Percentiles rank a stretch among this genome's conserved stretches.
These are phyloP conservation scores for Choiromyces venosus DNA, from an alignment of 495 filamentous ascomycete species.

Conservation along the genomic window DNA sequence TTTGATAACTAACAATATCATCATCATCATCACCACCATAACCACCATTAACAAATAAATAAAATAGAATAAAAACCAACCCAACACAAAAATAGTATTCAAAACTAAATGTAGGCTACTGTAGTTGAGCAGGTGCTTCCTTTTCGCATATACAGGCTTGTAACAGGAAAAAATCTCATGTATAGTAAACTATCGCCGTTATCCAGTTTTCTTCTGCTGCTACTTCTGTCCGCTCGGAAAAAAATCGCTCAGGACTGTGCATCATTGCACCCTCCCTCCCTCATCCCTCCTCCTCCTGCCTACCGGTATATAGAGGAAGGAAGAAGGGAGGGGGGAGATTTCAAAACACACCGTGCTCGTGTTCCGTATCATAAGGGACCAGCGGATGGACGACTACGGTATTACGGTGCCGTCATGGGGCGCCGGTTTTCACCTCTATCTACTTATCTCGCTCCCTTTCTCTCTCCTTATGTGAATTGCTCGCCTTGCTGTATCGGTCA, in stretches of 20 bases:
- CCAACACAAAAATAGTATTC: background rate
- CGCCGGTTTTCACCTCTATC: background rate
- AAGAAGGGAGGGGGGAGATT: background rate
- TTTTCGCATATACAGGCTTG: background rate
- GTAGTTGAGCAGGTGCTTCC: background rate
- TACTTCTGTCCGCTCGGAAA: background rate
- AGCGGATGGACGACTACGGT: background rate
- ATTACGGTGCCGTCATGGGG: background rate
- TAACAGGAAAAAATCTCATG: background rate
- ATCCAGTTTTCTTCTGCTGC: background rate
- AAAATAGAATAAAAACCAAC: too few relatives aligned
- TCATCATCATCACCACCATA: background rate
- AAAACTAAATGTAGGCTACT: background rate
- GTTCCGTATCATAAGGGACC: background rate
- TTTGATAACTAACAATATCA: too few relatives aligned
- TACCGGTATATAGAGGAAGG: background rate
- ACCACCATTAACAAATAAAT: background rate
- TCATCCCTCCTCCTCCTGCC: too few relatives aligned
- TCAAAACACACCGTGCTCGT: constrained; percentile 1
- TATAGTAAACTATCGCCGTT: background rate
- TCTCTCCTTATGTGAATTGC: background rate
- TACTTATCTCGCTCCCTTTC: background rate
- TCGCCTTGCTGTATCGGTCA: background rate
- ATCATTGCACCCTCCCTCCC: background rate
- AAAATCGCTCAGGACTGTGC: background rate